Evolutionary conservation across 2,329 filamentous ascomycete species (phyloP), one percentile per base, ranked within the genome.

Genomic region (Cercospora zeae-maydis): DNA sequence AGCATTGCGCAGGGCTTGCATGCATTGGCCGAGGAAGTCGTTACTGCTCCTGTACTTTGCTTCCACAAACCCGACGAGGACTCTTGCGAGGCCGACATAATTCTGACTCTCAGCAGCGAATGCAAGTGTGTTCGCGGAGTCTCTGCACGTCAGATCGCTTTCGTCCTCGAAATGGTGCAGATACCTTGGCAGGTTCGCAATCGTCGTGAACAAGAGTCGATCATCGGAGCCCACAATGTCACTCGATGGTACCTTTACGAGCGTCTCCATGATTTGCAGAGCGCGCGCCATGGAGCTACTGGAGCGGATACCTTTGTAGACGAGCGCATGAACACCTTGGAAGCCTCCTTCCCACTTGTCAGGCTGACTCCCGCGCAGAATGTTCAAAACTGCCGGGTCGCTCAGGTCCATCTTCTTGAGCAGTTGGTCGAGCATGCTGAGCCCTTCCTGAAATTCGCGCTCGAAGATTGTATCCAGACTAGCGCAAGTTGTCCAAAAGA

Each of bases 401-500:
- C 84, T 83, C 49, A 99, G 83, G 74, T 99, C 90, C 21, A 98
- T 81, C 74, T 95, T 96, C 68, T 87, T 85, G 21, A 99, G 78
- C 36, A 96, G 87, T 71, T 90, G 90, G 63, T 96, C 90, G 9
- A 99, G 83, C 90, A 99, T 97, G 58, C 90, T 88, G 11, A 97
- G 81, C 21, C 91, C 92, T 74, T 97, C 95, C 65, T 95, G 84
- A 66, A 96, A 99, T 73, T 99, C 95, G 21, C 89, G 86, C 77
- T 99, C 96, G 67, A 98, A 96, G 72, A 98, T 96, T 0, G 95
- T 98, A 72, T 98, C 93, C 19, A 99, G 80, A 74, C 95, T 99
- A 10, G 95, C 95, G 71, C 93, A 97, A 0, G 91, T 96, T 0
- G 93, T 96, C 96, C 96, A 99, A 77, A 99, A 98, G 0, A 99